phyloP scores from a whole-genome alignment of 306 rosid species.

The Cyamopsis tetragonoloba region DNA sequence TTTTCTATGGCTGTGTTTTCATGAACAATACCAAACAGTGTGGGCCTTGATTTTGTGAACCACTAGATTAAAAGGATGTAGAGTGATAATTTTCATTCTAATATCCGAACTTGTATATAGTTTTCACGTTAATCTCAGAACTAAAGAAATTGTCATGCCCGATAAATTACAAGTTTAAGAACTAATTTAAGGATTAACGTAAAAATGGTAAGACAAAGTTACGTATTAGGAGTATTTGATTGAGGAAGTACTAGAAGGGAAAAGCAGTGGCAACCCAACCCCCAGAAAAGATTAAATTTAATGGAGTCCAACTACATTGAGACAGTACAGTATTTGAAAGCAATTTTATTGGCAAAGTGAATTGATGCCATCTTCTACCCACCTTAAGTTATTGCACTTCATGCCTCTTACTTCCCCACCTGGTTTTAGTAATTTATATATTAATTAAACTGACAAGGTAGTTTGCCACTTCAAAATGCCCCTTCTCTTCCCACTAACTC shows the following conservation, averaged over 20 bases:
- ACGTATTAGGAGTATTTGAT: too few relatives aligned
- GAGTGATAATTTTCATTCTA: too few relatives aligned
- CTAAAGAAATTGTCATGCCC: too few relatives aligned
- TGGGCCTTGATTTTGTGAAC: slow-evolving; percentile 20
- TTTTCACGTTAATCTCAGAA: too few relatives aligned
- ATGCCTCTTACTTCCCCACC: slow-evolving; percentile 31
- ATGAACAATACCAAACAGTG: background rate
- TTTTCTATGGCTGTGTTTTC: background rate
- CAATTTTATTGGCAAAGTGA: slow-evolving; percentile 31
- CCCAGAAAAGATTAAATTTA: slow-evolving; percentile 29
- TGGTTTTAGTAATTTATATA: slow-evolving; percentile 25
- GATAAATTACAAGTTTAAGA: too few relatives aligned
- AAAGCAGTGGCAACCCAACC: background rate
- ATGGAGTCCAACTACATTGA: slow-evolving; percentile 38
- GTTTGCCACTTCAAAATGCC: background rate
- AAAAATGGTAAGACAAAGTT: too few relatives aligned
- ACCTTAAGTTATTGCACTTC: slow-evolving; percentile 30
- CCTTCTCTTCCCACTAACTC: slow-evolving; percentile 7
- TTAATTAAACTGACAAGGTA: slow-evolving; percentile 37
- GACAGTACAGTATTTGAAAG: slow-evolving; percentile 22
- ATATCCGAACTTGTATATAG: too few relatives aligned
- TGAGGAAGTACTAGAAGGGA: too few relatives aligned
- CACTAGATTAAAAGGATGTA: slow-evolving; percentile 7
- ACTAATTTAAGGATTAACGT: too few relatives aligned
- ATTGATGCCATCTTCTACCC: slow-evolving; percentile 40